Evolutionary conservation across 306 rosid genomes (phyloP).

Genomic region (Vigna unguiculata): DNA sequence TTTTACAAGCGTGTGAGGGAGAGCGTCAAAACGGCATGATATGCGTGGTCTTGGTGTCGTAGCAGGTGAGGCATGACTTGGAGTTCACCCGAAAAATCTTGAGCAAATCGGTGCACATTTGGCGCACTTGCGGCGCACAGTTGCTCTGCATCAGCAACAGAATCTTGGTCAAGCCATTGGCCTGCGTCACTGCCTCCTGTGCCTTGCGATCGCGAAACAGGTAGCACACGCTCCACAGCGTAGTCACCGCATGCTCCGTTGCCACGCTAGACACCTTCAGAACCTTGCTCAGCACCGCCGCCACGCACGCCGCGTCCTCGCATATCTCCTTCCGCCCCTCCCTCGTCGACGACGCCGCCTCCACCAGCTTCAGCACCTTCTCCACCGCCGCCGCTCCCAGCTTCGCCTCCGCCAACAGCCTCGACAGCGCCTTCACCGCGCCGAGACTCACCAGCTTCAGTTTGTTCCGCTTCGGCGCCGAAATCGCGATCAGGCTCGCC

Average conservation of each 20-base stretch:
- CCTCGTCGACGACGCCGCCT: slow-evolving; percentile 65
- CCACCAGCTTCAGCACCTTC: slow-evolving; percentile 69
- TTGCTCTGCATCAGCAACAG: slow-evolving; percentile 82
- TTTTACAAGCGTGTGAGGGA: slow-evolving; percentile 48
- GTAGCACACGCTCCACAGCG: slow-evolving; percentile 84
- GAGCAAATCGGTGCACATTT: slow-evolving; percentile 83
- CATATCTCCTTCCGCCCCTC: slow-evolving; percentile 78
- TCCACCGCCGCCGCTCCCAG: slow-evolving; percentile 52
- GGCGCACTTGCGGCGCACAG: slow-evolving; percentile 70
- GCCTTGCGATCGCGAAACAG: slow-evolving; percentile 65
- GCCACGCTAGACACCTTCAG: slow-evolving; percentile 68
- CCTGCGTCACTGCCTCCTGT: slow-evolving; percentile 62
- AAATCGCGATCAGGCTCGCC: slow-evolving; percentile 58
- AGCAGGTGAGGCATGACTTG: slow-evolving; percentile 62
- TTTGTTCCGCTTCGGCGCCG: slow-evolving; percentile 60
- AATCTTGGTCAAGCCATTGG: slow-evolving; percentile 77
- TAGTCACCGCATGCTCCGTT: slow-evolving; percentile 82
- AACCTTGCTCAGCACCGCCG: slow-evolving; percentile 65
- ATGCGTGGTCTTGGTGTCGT: slow-evolving; percentile 83
- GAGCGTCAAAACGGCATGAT: slow-evolving; percentile 74
- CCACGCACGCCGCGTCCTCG: slow-evolving; percentile 54
- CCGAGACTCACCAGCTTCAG: slow-evolving; percentile 59
- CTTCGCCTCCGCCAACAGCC: slow-evolving; percentile 49
- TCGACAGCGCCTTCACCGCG: slow-evolving; percentile 49
- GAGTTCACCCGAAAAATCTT: slow-evolving; percentile 71